Evolutionary conservation across 2,329 filamentous ascomycete genomes (phyloP), one percentile per base, ranked within the genome.

Genomic region (Venturia carpophila): DNA sequence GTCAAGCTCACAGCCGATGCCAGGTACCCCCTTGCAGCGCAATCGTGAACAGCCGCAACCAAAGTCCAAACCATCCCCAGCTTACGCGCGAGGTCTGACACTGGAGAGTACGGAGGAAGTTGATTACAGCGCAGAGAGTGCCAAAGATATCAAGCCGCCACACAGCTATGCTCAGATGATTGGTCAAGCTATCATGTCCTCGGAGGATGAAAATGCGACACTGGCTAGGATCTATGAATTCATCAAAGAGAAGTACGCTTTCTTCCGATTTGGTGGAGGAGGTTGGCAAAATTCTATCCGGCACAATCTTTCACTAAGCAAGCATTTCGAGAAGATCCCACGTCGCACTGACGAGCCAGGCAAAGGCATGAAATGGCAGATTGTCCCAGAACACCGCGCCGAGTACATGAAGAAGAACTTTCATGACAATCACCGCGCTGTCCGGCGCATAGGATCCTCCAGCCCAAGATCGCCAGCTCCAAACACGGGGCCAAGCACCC

Each of bases 341-440:
- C 87, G 94, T 60, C 88, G 90, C 19, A 96, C 92, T 0, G 91
- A 97, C 70, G 94, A 99, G 74, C 94, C 94, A 27, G 94, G 94
- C 15, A 99, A 99, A 75, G 94, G 94, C 37, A 97, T 97, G 92
- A 97, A 97, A 74, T 99, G 94, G 94, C 91, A 93, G 76, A 92
- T 99, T 72, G 87, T 91, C 4, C 83, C 90, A 1, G 90, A 95
- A 68, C 84, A 88, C 69, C 87, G 89, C 61, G 91, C 97, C 21
- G 93, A 96, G 64, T 96, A 97, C 80, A 83, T 91, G 67, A 89
- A 89, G 73, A 90, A 89, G 70, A 78, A 79, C 62, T 76, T 81
- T 69, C 76, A 75, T 63, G 73, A 74, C 37, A 77, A 77, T 58
- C 75, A 79, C 71, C 79, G 74, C 71, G 73, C 70, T 62, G 69